phyloP scores from a whole-genome alignment of 345 rosid species.

The Pugionium cornutum region DNA sequence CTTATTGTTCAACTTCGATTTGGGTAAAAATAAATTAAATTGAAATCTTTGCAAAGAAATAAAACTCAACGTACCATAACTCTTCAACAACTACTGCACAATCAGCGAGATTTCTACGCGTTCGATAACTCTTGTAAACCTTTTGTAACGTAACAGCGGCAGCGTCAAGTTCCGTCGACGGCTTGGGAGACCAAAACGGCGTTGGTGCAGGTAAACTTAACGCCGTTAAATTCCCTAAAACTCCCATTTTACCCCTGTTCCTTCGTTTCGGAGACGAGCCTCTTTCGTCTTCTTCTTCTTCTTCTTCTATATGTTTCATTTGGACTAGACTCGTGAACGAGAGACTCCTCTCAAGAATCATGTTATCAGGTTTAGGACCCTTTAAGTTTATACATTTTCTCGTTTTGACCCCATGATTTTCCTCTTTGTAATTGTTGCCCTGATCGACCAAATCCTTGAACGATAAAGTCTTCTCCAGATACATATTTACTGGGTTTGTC shows the following conservation, averaged over 20 bases:
- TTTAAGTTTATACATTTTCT: constrained; percentile 37
- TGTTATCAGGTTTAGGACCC: constrained; percentile 42
- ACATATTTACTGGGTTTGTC: not conserved
- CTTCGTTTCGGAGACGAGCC: constrained; percentile 39
- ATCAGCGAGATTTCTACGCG: constrained; percentile 69
- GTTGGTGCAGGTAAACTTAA: constrained; percentile 56
- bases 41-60: too few species aligned
- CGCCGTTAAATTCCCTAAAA: constrained; percentile 36
- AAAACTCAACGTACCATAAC: constrained; percentile 56
- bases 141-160: constrained; percentile 55
- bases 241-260: constrained; percentile 35
- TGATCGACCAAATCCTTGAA: constrained; percentile 40
- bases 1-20: too few species aligned
- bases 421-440: constrained; percentile 10
- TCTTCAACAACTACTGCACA: constrained; percentile 92
- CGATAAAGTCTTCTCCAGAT: constrained; percentile 35
- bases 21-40: not conserved
- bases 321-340: constrained; percentile 42
- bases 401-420: constrained; percentile 23
- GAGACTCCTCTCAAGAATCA: constrained; percentile 41
- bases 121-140: constrained; percentile 48
- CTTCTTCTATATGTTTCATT: constrained; percentile 17
- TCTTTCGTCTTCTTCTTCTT: constrained; percentile 21
- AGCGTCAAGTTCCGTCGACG: constrained; percentile 69
- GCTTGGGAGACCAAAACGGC: constrained; percentile 63